Evolutionary conservation across 1,284 basidiomycete species (phyloP).

Genomic region (Moniliophthora roreri): DNA sequence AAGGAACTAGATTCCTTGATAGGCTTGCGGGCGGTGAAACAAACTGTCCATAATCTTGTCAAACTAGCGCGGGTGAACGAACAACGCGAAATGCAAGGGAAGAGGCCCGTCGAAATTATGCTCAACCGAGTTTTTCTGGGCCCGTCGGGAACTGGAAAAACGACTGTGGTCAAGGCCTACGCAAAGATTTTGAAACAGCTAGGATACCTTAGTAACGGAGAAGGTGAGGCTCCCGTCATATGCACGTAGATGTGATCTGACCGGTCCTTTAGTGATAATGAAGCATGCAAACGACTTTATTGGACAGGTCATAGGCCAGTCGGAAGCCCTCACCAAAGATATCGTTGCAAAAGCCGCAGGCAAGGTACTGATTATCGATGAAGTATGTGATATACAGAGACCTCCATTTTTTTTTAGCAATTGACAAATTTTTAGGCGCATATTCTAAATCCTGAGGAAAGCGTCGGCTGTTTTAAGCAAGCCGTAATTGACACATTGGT

Average conservation of each 20-base stretch:
- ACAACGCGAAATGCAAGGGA: conserved; percentile 54
- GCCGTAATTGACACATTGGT: conserved; percentile 72
- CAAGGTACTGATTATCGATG: conserved; percentile 68
- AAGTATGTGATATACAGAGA: conserved; percentile 34
- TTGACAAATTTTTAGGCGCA: conserved; percentile 48
- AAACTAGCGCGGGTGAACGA: conserved; percentile 52
- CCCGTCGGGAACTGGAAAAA: conserved; percentile 68
- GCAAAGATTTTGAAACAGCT: conserved; percentile 60
- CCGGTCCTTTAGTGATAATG: conserved; percentile 44
- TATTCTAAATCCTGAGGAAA: conserved; percentile 48
- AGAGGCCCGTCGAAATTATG: conserved; percentile 48
- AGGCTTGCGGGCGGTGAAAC: conserved; percentile 57
- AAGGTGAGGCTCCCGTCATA: conserved; percentile 43
- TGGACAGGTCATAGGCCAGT: conserved; percentile 51
- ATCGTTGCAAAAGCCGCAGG: conserved; percentile 56
- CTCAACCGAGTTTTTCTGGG: conserved; percentile 66
- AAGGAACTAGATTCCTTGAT: conserved; percentile 50
- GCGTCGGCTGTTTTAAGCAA: conserved; percentile 53
- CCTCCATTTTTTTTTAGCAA: neutral
- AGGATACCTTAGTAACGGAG: conserved; percentile 61
- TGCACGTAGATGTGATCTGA: neutral
- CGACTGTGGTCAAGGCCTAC: conserved; percentile 65
- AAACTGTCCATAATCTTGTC: conserved; percentile 47
- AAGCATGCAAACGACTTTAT: conserved; percentile 67
- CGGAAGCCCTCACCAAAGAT: conserved; percentile 60